Evolutionary conservation across 768 basidiomycete species (phyloP).

Genomic region (Pisolithus microcarpus): DNA sequence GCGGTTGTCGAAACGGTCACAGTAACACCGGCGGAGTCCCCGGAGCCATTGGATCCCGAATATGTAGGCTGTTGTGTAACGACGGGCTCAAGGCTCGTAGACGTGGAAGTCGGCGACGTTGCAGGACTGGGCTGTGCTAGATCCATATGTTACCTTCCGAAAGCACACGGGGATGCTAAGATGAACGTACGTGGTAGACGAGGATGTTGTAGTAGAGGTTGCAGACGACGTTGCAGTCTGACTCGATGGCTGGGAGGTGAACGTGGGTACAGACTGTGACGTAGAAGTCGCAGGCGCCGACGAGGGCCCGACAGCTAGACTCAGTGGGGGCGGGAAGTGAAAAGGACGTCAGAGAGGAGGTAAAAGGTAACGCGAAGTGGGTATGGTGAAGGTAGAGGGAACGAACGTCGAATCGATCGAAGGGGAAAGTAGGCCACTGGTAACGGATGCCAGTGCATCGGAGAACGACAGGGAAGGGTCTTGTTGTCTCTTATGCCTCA

Average conservation of each 20-base stretch:
- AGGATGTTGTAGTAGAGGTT: not conserved
- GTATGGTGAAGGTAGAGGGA: not conserved
- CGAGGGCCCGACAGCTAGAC: not conserved
- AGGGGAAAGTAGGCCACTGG: not conserved
- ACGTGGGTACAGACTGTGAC: not conserved
- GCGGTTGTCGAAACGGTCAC: not conserved
- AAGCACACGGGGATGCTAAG: not conserved
- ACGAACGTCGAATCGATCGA: not conserved
- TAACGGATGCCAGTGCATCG: not conserved
- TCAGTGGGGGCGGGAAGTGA: not conserved
- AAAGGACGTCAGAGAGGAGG: not conserved
- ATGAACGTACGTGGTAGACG: not conserved
- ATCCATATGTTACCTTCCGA: too few relatives aligned
- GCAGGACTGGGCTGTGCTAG: not conserved
- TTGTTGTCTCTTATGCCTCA: not conserved
- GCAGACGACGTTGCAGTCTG: not conserved
- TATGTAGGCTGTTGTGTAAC: conserved; percentile 1
- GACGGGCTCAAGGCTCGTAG: not conserved
- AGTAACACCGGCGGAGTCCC: not conserved
- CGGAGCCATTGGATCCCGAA: not conserved
- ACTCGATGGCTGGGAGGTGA: not conserved
- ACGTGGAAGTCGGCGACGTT: conserved; percentile 1
- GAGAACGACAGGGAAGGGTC: not conserved
- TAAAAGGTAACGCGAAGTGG: not conserved
- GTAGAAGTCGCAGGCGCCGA: not conserved